A percentile compares a stretch with the other conserved stretches of the same genome.
Evolutionary conservation across 495 filamentous ascomycete species (phyloP).

Genomic region (Penicillium egyptiacum): DNA sequence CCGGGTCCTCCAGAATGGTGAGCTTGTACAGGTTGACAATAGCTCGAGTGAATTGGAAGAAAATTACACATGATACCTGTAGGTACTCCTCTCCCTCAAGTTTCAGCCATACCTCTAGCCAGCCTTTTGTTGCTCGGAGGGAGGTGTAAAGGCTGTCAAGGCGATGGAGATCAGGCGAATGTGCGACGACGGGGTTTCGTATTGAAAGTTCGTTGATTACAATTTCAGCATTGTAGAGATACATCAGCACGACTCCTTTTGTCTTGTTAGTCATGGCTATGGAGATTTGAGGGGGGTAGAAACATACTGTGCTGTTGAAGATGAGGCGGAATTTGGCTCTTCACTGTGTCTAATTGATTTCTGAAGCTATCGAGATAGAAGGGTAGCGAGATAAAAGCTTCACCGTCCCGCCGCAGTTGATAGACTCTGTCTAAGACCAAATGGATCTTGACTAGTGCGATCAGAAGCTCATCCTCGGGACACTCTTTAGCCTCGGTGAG

Average conservation of each 20-base stretch:
- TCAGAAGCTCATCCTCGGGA: slow-evolving; percentile 50
- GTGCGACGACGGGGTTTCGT: slow-evolving; percentile 19
- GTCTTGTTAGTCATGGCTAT: not conserved
- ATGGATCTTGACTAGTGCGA: slow-evolving; percentile 48
- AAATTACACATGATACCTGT: slow-evolving; percentile 37
- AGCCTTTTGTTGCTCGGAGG: slow-evolving; percentile 40
- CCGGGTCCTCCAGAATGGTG: slow-evolving; percentile 37
- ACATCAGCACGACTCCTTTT: slow-evolving; percentile 38
- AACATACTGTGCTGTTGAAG: slow-evolving; percentile 43
- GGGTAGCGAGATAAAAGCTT: slow-evolving; percentile 22
- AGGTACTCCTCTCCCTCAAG: slow-evolving; percentile 33
- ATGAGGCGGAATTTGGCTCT: slow-evolving; percentile 32
- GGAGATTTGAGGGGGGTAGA: too few relatives aligned
- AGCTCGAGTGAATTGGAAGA: slow-evolving; percentile 44
- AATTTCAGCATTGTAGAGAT: slow-evolving; percentile 43
- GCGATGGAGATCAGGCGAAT: slow-evolving; percentile 29
- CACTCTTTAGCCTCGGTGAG: slow-evolving; percentile 48
- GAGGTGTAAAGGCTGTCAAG: slow-evolving; percentile 36
- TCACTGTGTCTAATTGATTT: slow-evolving; percentile 42
- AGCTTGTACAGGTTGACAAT: slow-evolving; percentile 45
- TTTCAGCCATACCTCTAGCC: slow-evolving; percentile 36
- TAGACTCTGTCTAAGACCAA: slow-evolving; percentile 41
- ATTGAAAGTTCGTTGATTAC: slow-evolving; percentile 45
- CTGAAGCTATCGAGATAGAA: slow-evolving; percentile 48
- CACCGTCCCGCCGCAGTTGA: slow-evolving; percentile 24